A percentile compares a stretch with the other conserved stretches of the same genome.
Evolutionary conservation across 768 basidiomycete species (phyloP).

Genomic region (Lactarius sp.): DNA sequence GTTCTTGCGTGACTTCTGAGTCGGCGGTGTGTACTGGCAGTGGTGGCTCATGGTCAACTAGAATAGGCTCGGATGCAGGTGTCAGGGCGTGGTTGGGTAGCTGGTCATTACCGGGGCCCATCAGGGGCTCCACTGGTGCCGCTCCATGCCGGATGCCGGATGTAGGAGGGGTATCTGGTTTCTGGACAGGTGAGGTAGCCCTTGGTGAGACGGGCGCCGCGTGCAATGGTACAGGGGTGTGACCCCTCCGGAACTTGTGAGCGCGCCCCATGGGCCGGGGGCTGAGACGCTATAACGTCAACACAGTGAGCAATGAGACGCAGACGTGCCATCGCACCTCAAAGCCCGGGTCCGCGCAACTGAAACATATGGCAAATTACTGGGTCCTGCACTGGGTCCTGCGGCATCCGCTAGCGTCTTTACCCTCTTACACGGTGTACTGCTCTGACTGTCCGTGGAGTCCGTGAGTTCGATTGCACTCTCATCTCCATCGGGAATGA

Average conservation of each 20-base stretch:
- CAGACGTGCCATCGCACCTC: slow-evolving; percentile 8
- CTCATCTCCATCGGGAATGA: slow-evolving; percentile 13
- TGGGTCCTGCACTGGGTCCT: background rate
- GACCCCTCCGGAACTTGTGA: background rate
- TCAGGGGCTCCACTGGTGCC: background rate
- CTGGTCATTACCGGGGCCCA: background rate
- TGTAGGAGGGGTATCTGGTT: background rate
- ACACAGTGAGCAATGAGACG: background rate
- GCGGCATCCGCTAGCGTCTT: slow-evolving; percentile 5
- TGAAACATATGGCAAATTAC: background rate
- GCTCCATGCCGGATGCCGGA: background rate
- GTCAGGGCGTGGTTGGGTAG: background rate
- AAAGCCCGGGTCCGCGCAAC: background rate
- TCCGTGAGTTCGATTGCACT: slow-evolving; percentile 51
- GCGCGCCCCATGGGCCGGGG: background rate
- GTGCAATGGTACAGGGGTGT: background rate
- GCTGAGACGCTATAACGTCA: background rate
- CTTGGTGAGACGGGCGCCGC: background rate
- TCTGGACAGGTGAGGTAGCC: background rate
- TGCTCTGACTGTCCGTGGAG: slow-evolving; percentile 39
- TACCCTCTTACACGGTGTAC: slow-evolving; percentile 4
- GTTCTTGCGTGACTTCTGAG: slow-evolving; percentile 1
- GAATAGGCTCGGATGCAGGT: background rate
- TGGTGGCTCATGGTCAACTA: background rate
- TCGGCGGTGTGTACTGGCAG: background rate